Percentiles rank a stretch among this genome's conserved stretches.
phyloP scores from a whole-genome alignment of 352 stramenopile species.

The Pythium sukuiense region DNA sequence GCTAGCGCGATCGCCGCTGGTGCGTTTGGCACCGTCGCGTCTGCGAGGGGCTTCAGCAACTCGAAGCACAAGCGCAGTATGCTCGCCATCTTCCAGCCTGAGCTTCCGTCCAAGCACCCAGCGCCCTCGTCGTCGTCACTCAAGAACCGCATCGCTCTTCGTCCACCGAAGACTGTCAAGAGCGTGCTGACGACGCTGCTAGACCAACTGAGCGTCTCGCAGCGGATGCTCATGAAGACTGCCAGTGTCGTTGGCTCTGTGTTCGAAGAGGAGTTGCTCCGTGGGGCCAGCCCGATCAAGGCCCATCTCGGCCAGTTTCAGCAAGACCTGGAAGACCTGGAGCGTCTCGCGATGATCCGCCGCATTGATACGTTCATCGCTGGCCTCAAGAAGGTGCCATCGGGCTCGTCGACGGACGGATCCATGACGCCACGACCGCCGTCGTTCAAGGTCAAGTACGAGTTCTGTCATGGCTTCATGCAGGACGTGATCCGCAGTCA shows the following conservation, averaged over 20 bases:
- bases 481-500: constrained; percentile 78
- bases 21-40: constrained; percentile 14
- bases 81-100: constrained; percentile 61
- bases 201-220: constrained; percentile 79
- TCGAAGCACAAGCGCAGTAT: constrained; percentile 43
- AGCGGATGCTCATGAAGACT: constrained; percentile 88
- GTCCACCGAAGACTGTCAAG: constrained; percentile 76
- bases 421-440: constrained; percentile 2
- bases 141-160: constrained; percentile 68
- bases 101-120: constrained; percentile 23
- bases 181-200: constrained; percentile 82
- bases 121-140: constrained; percentile 36
- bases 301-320: constrained; percentile 65
- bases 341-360: constrained; percentile 76
- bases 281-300: constrained; percentile 66
- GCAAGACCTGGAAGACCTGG: constrained; percentile 70
- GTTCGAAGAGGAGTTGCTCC: constrained; percentile 78
- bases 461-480: constrained; percentile 88
- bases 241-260: constrained; percentile 73
- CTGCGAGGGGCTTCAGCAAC: constrained; percentile 20
- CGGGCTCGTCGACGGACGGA: not conserved
- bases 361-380: constrained; percentile 78
- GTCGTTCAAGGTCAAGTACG: constrained; percentile 75
- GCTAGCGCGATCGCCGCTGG: constrained; percentile 24
- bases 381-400: constrained; percentile 38